A percentile compares a stretch with the other conserved stretches of the same genome.
Evolutionary conservation across 2,329 filamentous ascomycete species (phyloP).

Genomic region (Alternaria brassicae): DNA sequence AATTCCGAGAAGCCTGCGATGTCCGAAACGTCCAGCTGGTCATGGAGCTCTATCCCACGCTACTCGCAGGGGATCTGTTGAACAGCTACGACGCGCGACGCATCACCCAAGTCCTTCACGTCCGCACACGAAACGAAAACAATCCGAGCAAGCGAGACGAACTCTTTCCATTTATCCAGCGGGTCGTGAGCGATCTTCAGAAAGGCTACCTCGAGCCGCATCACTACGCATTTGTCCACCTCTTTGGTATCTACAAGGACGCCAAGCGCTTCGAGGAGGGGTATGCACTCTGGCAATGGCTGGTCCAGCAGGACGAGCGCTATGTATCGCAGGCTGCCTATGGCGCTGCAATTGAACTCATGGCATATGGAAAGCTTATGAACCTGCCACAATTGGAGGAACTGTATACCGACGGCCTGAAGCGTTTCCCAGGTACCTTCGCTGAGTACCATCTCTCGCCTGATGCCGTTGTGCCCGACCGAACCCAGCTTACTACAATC

Average conservation of each 20-base stretch:
- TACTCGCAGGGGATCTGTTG: slow-evolving; percentile 24
- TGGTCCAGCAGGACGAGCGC: slow-evolving; percentile 52
- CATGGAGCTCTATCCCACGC: slow-evolving; percentile 38
- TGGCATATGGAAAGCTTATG: slow-evolving; percentile 52
- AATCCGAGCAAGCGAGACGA: slow-evolving; percentile 10
- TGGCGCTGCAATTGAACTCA: slow-evolving; percentile 58
- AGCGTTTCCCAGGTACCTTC: slow-evolving; percentile 57
- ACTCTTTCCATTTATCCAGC: slow-evolving; percentile 43
- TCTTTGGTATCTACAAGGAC: slow-evolving; percentile 58
- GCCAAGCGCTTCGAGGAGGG: slow-evolving; percentile 50
- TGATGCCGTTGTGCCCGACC: slow-evolving; percentile 56
- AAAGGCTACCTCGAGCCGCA: slow-evolving; percentile 46
- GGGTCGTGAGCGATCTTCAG: slow-evolving; percentile 52
- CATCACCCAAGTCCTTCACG: slow-evolving; percentile 50
- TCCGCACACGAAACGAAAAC: slow-evolving; percentile 34
- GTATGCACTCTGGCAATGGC: slow-evolving; percentile 58
- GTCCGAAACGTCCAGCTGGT: slow-evolving; percentile 24
- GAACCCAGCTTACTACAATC: slow-evolving; percentile 41
- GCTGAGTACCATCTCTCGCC: slow-evolving; percentile 57
- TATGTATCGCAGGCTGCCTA: slow-evolving; percentile 55
- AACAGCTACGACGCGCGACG: slow-evolving; percentile 33
- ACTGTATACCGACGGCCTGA: slow-evolving; percentile 55
- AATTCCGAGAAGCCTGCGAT: slow-evolving; percentile 30
- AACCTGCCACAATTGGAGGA: slow-evolving; percentile 54
- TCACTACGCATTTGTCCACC: slow-evolving; percentile 53